phyloP scores from a whole-genome alignment of 2,329 filamentous ascomycete genomes.

The Aspergillus candidus region DNA sequence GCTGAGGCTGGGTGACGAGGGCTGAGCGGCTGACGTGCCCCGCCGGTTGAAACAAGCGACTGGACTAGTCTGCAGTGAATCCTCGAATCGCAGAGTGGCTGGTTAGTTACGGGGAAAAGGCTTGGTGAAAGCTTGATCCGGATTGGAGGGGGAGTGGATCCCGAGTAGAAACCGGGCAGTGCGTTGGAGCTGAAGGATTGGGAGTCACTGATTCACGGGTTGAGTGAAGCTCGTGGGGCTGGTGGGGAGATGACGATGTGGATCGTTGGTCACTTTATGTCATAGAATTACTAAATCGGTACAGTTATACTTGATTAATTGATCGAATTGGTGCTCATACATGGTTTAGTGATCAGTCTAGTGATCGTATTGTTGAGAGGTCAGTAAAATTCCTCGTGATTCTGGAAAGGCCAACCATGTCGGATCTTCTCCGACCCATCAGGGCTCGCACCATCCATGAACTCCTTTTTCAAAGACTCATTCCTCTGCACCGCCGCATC shows the following conservation, averaged over 20 bases:
- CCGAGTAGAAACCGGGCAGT: neutral
- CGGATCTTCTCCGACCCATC: slow-evolving; percentile 10
- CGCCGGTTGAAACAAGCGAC: too few relatives aligned
- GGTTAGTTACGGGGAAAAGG: slow-evolving; percentile 13
- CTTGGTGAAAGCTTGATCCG: slow-evolving; percentile 19
- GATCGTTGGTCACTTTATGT: too few relatives aligned
- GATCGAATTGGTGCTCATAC: too few relatives aligned
- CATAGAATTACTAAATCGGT: too few relatives aligned
- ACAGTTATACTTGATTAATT: too few relatives aligned
- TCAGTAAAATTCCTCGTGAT: slow-evolving; percentile 11
- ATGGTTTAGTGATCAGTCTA: too few relatives aligned
- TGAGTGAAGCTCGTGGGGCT: slow-evolving; percentile 4
- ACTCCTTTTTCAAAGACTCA: slow-evolving; percentile 5
- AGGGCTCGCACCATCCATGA: slow-evolving; percentile 3
- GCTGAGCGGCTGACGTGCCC: too few relatives aligned
- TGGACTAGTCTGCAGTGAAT: neutral
- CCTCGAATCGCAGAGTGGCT: slow-evolving; percentile 1
- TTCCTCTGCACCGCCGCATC: slow-evolving; percentile 7
- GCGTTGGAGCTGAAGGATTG: neutral
- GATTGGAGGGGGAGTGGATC: neutral
- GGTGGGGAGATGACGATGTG: neutral
- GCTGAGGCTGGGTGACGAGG: too few relatives aligned
- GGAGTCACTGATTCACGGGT: slow-evolving; percentile 1
- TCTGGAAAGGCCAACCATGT: slow-evolving; percentile 12
- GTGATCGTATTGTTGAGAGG: too few relatives aligned